phyloP scores from a whole-genome alignment of 164 flowering plant species.

The Kingdonia uniflora region DNA sequence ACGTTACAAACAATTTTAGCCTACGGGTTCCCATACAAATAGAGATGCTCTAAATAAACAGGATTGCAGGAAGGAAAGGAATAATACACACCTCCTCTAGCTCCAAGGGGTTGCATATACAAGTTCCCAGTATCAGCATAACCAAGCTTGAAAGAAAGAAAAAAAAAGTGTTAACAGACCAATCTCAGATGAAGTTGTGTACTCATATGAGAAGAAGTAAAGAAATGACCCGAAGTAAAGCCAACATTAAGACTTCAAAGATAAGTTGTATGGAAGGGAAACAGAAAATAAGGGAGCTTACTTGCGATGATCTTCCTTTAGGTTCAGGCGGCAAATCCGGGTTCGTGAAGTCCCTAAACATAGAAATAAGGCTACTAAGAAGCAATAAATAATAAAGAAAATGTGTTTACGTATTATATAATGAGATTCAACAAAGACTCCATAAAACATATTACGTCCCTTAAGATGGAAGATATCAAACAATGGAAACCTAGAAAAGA shows the following conservation, averaged over 20 bases:
- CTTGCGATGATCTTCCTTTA: conserved; percentile 84
- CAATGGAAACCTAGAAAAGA: too few relatives aligned
- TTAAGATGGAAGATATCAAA: too few relatives aligned
- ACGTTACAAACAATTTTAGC: too few relatives aligned
- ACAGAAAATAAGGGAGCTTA: conserved; percentile 21
- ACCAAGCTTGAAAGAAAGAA: conserved; percentile 33
- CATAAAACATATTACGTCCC: too few relatives aligned
- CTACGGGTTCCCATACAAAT: too few relatives aligned
- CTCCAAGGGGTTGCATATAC: conserved; percentile 45
- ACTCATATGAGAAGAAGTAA: background rate
- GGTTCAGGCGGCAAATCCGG: conserved; percentile 84
- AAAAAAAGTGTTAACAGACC: background rate
- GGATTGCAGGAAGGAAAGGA: background rate
- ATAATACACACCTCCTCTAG: conserved; percentile 34
- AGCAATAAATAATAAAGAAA: too few relatives aligned
- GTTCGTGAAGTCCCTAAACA: conserved; percentile 60
- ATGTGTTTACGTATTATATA: too few relatives aligned
- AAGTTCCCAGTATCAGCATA: conserved; percentile 67
- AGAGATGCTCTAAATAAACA: background rate
- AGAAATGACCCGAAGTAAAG: background rate
- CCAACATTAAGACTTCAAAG: background rate
- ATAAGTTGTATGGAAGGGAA: background rate
- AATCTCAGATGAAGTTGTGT: background rate
- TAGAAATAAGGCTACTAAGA: conserved; percentile 2
- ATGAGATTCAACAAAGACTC: too few relatives aligned